Conservation (phyloP, 306 rosid genomes). For the Trifolium fragiferum region DNA sequence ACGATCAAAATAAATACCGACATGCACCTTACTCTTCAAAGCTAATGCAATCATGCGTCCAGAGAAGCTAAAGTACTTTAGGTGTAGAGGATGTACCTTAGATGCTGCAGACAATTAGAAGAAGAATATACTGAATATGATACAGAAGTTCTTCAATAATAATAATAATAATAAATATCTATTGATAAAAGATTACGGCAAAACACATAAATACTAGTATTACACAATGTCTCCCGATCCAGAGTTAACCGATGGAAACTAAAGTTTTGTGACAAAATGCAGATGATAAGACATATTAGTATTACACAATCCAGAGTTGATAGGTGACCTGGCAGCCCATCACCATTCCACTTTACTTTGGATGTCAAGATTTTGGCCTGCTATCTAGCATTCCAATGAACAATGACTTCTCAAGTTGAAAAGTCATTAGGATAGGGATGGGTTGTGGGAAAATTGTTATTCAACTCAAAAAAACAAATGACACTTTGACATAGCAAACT, state of each 20-base stretch:
- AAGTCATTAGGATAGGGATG: background rate
- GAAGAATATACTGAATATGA: constrained; percentile 48
- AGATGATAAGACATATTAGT: background rate
- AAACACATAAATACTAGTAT: constrained; percentile 11
- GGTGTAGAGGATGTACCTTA: constrained; percentile 80
- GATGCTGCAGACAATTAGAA: constrained; percentile 70
- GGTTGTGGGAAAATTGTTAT: background rate
- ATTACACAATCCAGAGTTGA: constrained; percentile 10
- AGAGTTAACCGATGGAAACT: constrained; percentile 19
- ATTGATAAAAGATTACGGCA: constrained; percentile 18
- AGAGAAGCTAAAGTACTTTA: constrained; percentile 75
- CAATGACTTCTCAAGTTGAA: background rate
- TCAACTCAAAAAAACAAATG: background rate
- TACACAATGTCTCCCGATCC: background rate
- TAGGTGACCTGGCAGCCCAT: background rate
- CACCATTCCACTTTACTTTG: constrained; percentile 5
- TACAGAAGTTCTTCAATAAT: constrained; percentile 8
- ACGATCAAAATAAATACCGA: constrained; percentile 84
- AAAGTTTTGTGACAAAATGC: constrained; percentile 29
- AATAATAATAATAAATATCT: background rate
- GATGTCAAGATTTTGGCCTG: background rate
- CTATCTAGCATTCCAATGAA: background rate
- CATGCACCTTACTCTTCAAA: constrained; percentile 80
- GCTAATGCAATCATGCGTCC: constrained; percentile 91
- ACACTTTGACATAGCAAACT: background rate